Evolutionary conservation across 129 eudicot genomes (phyloP), one percentile per base, ranked within the genome.

Genomic region (Deinandra increscens): DNA sequence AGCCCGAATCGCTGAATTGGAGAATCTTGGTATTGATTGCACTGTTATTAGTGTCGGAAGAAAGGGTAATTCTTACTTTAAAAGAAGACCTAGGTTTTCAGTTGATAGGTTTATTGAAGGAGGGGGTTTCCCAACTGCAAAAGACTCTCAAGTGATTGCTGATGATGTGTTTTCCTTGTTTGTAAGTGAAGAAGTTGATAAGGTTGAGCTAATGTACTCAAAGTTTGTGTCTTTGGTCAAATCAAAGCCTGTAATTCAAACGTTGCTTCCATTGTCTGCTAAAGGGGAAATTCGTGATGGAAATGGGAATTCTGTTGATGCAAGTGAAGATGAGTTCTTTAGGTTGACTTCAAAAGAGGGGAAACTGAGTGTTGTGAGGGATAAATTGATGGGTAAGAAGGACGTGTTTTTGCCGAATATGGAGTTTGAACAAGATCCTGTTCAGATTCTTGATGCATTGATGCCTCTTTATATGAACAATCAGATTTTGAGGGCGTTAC

Each of bases 401-500:
- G 71, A 62, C 9, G 79, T 56, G 12, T 79, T 85, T 55, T 81
- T 75, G 50, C 83, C 90, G 4, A 85, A 77, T 71, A 81, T 85
- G 84, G 76, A 91, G 60, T 91, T 91, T 67, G 97, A 91, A 83
- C 95, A 87, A 76, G 95, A 91, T 45, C 97, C 92, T 4, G 97
- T 78, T 51, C 90, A 87, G 82, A 91, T 91, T 76, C 90, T 91
- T 64, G 97, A 91, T 87, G 97, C 97, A 12, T 63, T 91, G 81
- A 73, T 91, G 92, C 97, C 97, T 10, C 82, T 91, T 48, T 91
- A 91, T 66, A 70, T 87, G 65, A 91, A 91, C 44, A 87, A 87
- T 69, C 97, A 91, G 85, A 85, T 91, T 36, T 79, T 91, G 88
- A 87, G 95, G 85, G 97, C 97, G 5, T 74, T 91, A 75, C 95